These are phyloP conservation scores for Carnegiea gigantea DNA, from an alignment of 179 eudicot genomes.

Conservation along the genomic window DNA sequence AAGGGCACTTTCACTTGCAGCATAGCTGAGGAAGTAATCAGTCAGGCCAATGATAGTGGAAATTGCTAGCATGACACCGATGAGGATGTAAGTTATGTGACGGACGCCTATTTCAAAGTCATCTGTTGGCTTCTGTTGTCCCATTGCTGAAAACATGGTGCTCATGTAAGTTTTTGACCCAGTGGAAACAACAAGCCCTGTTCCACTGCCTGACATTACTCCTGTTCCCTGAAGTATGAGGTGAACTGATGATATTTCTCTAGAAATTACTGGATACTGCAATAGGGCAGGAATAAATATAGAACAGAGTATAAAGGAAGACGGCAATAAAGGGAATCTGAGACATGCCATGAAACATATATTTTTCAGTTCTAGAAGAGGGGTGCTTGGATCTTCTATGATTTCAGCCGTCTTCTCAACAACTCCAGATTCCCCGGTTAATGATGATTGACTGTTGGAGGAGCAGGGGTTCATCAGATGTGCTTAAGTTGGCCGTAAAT, in stretches of 20 bases:
- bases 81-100: slow-evolving; percentile 43
- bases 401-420: slow-evolving; percentile 50
- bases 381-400: slow-evolving; percentile 45
- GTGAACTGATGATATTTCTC: not conserved
- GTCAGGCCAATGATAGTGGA: slow-evolving; percentile 35
- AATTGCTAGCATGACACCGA: slow-evolving; percentile 41
- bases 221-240: slow-evolving; percentile 42
- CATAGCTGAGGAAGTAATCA: slow-evolving; percentile 35
- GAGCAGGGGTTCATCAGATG: slow-evolving; percentile 25
- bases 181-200: slow-evolving; percentile 48
- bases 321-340: not conserved
- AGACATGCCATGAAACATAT: slow-evolving; percentile 52
- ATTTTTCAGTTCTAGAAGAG: slow-evolving; percentile 50
- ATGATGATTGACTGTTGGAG: slow-evolving; percentile 52
- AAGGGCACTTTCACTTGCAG: slow-evolving; percentile 40
- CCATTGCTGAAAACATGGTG: slow-evolving; percentile 51
- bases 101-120: slow-evolving; percentile 55
- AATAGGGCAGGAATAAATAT: not conserved
- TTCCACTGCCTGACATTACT: slow-evolving; percentile 53
- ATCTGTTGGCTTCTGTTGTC: slow-evolving; percentile 43
- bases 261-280: not conserved
- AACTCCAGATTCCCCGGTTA: slow-evolving; percentile 55
- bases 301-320: not conserved
- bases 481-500: slow-evolving; percentile 13
- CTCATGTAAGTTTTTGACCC: slow-evolving; percentile 58